Percentiles rank a stretch among this genome's conserved stretches.
These are phyloP conservation scores for Coffea humblotiana DNA, from an alignment of 305 asterid genomes.

Conservation along the genomic window DNA sequence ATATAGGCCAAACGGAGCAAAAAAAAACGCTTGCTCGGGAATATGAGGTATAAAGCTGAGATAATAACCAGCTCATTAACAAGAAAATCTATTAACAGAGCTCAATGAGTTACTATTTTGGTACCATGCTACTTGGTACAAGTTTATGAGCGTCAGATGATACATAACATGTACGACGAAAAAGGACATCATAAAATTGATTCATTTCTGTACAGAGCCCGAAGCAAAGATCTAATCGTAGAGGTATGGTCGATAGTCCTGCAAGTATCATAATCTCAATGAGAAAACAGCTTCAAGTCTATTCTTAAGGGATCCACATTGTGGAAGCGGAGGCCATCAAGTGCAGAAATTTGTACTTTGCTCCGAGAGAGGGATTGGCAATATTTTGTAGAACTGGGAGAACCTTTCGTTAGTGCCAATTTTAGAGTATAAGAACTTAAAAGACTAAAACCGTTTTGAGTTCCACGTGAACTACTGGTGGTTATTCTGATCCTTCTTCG, in stretches of 20 bases:
- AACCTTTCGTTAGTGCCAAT: background rate
- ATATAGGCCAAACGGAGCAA: background rate
- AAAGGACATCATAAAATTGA: background rate
- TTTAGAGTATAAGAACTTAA: background rate
- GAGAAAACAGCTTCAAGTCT: background rate
- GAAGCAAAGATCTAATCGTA: background rate
- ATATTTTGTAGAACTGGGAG: background rate
- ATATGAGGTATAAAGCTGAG: background rate
- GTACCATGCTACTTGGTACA: background rate
- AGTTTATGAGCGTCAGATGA: background rate
- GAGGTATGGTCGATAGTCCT: too few species aligned
- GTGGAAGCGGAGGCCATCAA: background rate
- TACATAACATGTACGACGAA: background rate
- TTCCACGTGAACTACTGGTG: background rate
- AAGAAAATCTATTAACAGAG: background rate
- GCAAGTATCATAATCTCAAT: background rate
- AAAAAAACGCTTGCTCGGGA: background rate
- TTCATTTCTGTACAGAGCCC: conserved; percentile 5
- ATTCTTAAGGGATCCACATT: background rate
- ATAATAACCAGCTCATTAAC: background rate
- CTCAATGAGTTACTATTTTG: background rate
- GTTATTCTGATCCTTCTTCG: conserved; percentile 12
- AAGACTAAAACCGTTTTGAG: background rate
- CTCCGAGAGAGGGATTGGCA: background rate
- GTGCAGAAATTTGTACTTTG: background rate